Evolutionary conservation across 2,329 filamentous ascomycete genomes (phyloP).

Genomic region (Aureobasidium namibiae): DNA sequence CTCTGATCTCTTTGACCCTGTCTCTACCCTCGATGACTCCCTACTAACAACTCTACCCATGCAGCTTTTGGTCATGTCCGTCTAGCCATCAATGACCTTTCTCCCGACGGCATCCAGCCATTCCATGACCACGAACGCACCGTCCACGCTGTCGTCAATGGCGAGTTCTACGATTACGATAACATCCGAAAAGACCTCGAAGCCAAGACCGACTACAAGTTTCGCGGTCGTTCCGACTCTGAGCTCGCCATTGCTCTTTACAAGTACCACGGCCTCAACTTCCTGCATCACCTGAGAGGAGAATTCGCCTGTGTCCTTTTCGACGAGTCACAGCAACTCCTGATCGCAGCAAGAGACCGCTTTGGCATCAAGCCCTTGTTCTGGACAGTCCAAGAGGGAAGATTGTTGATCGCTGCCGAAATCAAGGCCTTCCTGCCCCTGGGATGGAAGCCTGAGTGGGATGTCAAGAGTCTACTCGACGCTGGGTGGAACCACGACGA

Average conservation of each 20-base stretch:
- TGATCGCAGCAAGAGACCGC: conserved; percentile 45
- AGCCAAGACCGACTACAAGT: conserved; percentile 33
- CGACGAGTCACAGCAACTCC: conserved; percentile 34
- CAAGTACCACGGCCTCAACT: conserved; percentile 39
- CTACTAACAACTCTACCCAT: conserved; percentile 11
- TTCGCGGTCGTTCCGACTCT: conserved; percentile 41
- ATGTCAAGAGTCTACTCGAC: conserved; percentile 39
- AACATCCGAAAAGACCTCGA: conserved; percentile 32
- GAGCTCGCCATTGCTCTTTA: conserved; percentile 49
- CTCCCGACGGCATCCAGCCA: conserved; percentile 40
- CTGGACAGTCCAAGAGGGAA: conserved; percentile 35
- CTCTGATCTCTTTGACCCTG: conserved; percentile 15
- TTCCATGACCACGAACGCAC: conserved; percentile 26
- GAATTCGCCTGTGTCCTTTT: conserved; percentile 49
- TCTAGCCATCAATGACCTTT: conserved; percentile 47
- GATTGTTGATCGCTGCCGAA: conserved; percentile 44
- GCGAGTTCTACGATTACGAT: conserved; percentile 51
- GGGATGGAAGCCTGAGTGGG: conserved; percentile 47
- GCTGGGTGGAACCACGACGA: conserved; percentile 37
- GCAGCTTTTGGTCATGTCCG: conserved; percentile 43
- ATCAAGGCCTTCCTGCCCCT: conserved; percentile 46
- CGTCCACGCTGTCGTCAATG: conserved; percentile 51
- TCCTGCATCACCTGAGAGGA: conserved; percentile 41
- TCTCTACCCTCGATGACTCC: conserved; percentile 6
- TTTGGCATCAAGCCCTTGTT: conserved; percentile 52